Evolutionary conservation across 192 early-diverging fungal genomes (phyloP).

Genomic region (Podila clonocystis): DNA sequence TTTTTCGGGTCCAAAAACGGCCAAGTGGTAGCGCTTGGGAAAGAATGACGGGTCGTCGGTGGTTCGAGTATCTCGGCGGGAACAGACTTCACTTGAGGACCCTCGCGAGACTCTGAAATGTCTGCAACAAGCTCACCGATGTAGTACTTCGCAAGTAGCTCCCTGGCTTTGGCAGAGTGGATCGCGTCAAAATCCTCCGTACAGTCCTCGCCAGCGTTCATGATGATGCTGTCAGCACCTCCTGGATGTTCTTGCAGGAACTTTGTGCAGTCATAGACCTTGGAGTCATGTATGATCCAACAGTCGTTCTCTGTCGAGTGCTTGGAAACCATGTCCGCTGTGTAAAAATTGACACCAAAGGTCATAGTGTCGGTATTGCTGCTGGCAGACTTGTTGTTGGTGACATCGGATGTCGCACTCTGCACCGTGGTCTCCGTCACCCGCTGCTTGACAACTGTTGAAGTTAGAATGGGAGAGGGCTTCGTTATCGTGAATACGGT

Average conservation of each 20-base stretch:
- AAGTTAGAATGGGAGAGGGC: slow-evolving; percentile 9
- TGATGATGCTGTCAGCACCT: slow-evolving; percentile 86
- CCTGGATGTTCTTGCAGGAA: slow-evolving; percentile 90
- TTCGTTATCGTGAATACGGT: background rate
- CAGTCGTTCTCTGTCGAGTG: slow-evolving; percentile 76
- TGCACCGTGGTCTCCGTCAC: slow-evolving; percentile 2
- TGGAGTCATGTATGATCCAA: slow-evolving; percentile 81
- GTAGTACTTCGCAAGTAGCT: slow-evolving; percentile 72
- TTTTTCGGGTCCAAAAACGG: slow-evolving; percentile 46
- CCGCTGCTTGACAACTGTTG: slow-evolving; percentile 4
- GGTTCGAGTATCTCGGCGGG: background rate
- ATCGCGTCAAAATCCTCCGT: slow-evolving; percentile 94
- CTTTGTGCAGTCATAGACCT: slow-evolving; percentile 79
- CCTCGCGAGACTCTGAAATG: slow-evolving; percentile 2
- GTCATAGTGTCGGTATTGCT: background rate
- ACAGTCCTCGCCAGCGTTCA: slow-evolving; percentile 83
- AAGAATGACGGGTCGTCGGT: background rate
- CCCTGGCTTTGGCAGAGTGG: slow-evolving; percentile 86
- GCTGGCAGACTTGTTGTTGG: slow-evolving; percentile 4
- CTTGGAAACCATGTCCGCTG: slow-evolving; percentile 69
- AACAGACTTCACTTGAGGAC: background rate
- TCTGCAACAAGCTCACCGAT: slow-evolving; percentile 69
- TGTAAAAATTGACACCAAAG: slow-evolving; percentile 39
- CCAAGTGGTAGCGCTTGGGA: background rate
- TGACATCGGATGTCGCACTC: background rate